These are phyloP conservation scores for Annulohypoxylon bovei DNA, from an alignment of 495 filamentous ascomycete species.

Conservation along the genomic window DNA sequence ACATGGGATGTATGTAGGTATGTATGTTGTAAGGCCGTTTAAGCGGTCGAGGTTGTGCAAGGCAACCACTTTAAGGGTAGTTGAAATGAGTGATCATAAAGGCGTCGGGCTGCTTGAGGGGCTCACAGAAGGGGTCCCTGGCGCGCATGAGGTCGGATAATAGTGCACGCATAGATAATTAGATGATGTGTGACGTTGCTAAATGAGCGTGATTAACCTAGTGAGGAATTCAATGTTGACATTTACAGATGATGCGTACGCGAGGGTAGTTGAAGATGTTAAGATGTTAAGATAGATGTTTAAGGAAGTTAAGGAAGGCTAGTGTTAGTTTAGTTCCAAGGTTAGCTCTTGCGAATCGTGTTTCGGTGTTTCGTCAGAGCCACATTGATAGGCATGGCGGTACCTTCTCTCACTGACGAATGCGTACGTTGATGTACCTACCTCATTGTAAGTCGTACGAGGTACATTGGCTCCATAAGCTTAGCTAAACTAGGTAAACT, in stretches of 20 bases:
- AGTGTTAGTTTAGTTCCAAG: neutral
- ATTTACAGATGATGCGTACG: constrained; percentile 15
- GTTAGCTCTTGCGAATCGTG: constrained; percentile 1
- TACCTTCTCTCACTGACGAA: neutral
- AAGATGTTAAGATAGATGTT: neutral
- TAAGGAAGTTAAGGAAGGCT: neutral
- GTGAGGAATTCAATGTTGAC: neutral
- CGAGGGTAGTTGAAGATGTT: neutral
- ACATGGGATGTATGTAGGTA: neutral
- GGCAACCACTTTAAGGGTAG: constrained; percentile 17
- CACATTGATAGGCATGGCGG: constrained; percentile 7
- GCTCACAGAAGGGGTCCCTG: constrained; percentile 5
- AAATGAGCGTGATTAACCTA: neutral
- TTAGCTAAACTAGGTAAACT: constrained; percentile 9
- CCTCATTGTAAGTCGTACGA: neutral
- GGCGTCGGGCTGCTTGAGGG: neutral
- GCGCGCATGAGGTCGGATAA: constrained; percentile 13
- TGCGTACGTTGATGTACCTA: constrained; percentile 8
- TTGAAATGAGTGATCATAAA: constrained; percentile 22
- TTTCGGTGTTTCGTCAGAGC: constrained; percentile 12
- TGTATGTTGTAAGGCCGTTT: constrained; percentile 13
- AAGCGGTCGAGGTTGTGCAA: constrained; percentile 28
- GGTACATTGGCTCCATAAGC: neutral
- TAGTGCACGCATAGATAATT: constrained; percentile 5
- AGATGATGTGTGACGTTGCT: constrained; percentile 3